These are phyloP conservation scores for Neltuma alba DNA, from an alignment of 306 rosid species.

Conservation along the genomic window DNA sequence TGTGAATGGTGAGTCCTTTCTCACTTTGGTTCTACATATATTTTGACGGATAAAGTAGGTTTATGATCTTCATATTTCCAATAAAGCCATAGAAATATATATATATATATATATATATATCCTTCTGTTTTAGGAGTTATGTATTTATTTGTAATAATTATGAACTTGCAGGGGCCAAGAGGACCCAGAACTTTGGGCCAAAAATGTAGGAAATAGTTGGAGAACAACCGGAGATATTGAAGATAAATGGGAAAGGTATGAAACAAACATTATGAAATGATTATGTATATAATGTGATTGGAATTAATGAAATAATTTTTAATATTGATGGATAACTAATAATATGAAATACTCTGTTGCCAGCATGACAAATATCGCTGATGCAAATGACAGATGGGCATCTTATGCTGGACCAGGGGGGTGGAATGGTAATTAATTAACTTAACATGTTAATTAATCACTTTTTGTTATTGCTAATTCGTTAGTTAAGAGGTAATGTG, in stretches of 20 bases:
- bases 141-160: too few species aligned
- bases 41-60: too few species aligned
- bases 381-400: slow-evolving; percentile 75
- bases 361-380: slow-evolving; percentile 67
- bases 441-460: not conserved
- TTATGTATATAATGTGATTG: not conserved
- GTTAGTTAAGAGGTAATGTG: not conserved
- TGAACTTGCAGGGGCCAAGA: slow-evolving; percentile 61
- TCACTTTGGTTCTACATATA: too few species aligned
- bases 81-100: too few species aligned
- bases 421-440: slow-evolving; percentile 66
- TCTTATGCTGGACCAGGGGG: slow-evolving; percentile 82
- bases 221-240: slow-evolving; percentile 79
- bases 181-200: slow-evolving; percentile 77
- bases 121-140: too few species aligned
- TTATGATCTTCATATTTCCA: not conserved
- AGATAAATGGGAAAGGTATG: slow-evolving; percentile 76
- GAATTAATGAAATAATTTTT: too few species aligned
- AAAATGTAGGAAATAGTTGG: slow-evolving; percentile 75
- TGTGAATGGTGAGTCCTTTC: slow-evolving; percentile 92
- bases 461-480: too few species aligned
- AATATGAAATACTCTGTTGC: not conserved
- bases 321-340: slow-evolving; percentile 1
- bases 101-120: too few species aligned
- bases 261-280: too few species aligned